Percentiles rank a stretch among this genome's conserved stretches.
phyloP scores from a whole-genome alignment of 208 protist genomes.

The Porcisia hertigi region DNA sequence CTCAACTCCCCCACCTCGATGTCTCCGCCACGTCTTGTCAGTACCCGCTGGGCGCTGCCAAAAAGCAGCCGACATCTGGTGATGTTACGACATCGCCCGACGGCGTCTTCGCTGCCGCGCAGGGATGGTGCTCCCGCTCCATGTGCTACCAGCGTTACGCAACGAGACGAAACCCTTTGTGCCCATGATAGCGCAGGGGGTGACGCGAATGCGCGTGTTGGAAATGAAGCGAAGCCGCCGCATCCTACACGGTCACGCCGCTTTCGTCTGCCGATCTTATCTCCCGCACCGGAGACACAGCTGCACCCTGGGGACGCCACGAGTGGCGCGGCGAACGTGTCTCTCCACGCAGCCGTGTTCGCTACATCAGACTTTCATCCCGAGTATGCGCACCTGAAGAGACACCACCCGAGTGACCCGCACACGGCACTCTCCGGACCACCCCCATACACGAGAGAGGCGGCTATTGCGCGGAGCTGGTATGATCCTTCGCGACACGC shows the following conservation, averaged over 20 bases:
- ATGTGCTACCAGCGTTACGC: neutral
- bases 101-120: neutral
- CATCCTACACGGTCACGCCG: slow-evolving; percentile 17
- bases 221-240: neutral
- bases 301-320: neutral
- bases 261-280: slow-evolving; percentile 24
- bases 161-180: neutral
- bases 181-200: neutral
- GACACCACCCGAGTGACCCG: neutral
- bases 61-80: neutral
- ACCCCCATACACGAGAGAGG: neutral
- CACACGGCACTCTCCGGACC: neutral
- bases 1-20: neutral
- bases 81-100: neutral
- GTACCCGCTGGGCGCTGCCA: neutral
- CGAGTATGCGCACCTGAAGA: neutral
- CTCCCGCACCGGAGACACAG: slow-evolving; percentile 1
- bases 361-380: neutral
- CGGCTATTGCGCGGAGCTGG: slow-evolving; percentile 7
- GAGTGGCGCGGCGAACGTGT: neutral
- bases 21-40: neutral
- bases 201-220: no score
- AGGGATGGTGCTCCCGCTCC: no score
- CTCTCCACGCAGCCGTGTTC: neutral
- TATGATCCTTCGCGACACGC: neutral